Conservation (phyloP, 352 stramenopile species). For the Globisporangium canariense region DNA sequence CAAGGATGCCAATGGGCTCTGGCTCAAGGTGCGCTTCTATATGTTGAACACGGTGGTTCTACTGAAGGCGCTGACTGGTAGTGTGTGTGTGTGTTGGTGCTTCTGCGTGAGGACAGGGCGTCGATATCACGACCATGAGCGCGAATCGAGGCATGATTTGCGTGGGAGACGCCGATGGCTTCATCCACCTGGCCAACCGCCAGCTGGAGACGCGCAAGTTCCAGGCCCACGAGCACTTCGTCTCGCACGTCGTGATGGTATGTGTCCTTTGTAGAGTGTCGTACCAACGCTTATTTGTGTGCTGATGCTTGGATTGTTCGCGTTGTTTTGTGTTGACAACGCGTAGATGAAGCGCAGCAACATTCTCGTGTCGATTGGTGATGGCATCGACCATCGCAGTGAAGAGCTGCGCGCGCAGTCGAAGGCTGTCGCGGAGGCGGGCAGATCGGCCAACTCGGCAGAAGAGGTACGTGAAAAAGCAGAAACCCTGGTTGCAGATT, state of each 20-base stretch:
- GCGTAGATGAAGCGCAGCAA: slow-evolving; percentile 86
- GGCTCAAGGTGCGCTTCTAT: slow-evolving; percentile 66
- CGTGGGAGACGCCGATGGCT: slow-evolving; percentile 78
- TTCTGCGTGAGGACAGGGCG: slow-evolving; percentile 35
- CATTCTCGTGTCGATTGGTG: slow-evolving; percentile 80
- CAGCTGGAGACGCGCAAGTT: slow-evolving; percentile 82
- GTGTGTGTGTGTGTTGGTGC: background rate
- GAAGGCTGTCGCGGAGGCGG: slow-evolving; percentile 73
- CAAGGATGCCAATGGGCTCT: slow-evolving; percentile 76
- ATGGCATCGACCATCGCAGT: slow-evolving; percentile 80
- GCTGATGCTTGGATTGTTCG: background rate
- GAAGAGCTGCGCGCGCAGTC: slow-evolving; percentile 75
- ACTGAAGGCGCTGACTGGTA: background rate
- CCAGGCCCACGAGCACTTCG: slow-evolving; percentile 82
- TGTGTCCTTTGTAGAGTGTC: slow-evolving; percentile 1
- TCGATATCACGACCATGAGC: slow-evolving; percentile 86
- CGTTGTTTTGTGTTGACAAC: background rate
- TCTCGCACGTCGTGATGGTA: slow-evolving; percentile 88
- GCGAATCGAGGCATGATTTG: slow-evolving; percentile 85
- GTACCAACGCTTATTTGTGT: background rate
- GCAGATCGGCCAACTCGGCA: slow-evolving; percentile 38
- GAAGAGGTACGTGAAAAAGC: slow-evolving; percentile 39
- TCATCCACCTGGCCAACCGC: slow-evolving; percentile 80
- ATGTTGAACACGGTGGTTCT: background rate
- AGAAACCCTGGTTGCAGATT: background rate